phyloP scores from a whole-genome alignment of 371 early-diverging fungal species.

The Mucor irregularis region DNA sequence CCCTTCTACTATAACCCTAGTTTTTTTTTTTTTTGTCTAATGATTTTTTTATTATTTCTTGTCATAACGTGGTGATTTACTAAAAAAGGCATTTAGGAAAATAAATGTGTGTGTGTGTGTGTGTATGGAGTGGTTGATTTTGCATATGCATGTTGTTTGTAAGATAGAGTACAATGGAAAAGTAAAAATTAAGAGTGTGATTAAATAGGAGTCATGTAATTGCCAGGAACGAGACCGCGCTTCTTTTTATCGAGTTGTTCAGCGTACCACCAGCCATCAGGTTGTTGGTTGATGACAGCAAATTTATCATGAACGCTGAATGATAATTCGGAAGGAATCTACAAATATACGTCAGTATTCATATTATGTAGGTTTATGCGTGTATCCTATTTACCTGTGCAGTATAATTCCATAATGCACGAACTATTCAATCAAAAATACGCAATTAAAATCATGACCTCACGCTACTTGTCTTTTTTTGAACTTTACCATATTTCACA shows the following conservation, averaged over 20 bases:
- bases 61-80: too few relatives aligned
- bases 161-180: too few relatives aligned
- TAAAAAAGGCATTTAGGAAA: too few relatives aligned
- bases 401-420: slow-evolving; percentile 23
- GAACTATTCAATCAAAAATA: slow-evolving; percentile 1
- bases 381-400: slow-evolving; percentile 21
- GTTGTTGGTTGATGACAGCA: slow-evolving; percentile 30
- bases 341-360: background rate
- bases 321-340: slow-evolving; percentile 29
- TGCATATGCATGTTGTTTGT: too few relatives aligned
- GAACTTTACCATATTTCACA: slow-evolving; percentile 4
- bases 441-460: background rate
- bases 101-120: too few relatives aligned
- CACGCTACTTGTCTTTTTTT: background rate
- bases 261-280: slow-evolving; percentile 41
- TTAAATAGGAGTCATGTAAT: slow-evolving; percentile 26
- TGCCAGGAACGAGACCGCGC: slow-evolving; percentile 36
- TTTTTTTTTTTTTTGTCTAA: too few relatives aligned
- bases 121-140: too few relatives aligned
- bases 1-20: too few relatives aligned
- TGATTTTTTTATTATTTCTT: too few relatives aligned
- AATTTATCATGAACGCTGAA: slow-evolving; percentile 28
- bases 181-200: too few relatives aligned
- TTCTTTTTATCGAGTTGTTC: slow-evolving; percentile 19
- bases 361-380: too few relatives aligned